Base-by-base conservation (phyloP, 306 rosid genomes). In the Oxytropis ochrocephala region DNA sequence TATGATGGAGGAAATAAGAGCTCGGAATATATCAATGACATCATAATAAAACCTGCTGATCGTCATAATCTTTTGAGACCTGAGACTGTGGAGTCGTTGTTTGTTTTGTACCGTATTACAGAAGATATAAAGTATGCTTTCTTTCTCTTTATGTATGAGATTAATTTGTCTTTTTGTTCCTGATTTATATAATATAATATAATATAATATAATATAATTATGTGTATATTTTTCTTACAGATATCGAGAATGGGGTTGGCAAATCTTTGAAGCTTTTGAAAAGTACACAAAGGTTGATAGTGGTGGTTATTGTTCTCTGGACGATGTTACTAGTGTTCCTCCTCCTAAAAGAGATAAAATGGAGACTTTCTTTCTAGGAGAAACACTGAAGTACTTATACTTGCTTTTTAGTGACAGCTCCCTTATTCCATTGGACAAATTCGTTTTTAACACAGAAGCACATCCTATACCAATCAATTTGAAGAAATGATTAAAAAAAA, bases 161-260 rank as follows among this genome's bases (percentile, higher is more conserved):
- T 78, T 75, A 52, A 42, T 47, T 16, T 42, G 8, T 43, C n/a
- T n/a, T n/a, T n/a, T n/a, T n/a, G n/a, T n/a, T n/a, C n/a, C n/a
- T n/a, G n/a, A n/a, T n/a, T n/a, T n/a, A n/a, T n/a, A n/a, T n/a
- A n/a, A n/a, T n/a, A n/a, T n/a, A n/a, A n/a, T n/a, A n/a, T n/a
- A n/a, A n/a, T n/a, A n/a, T n/a, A n/a, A n/a, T n/a, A n/a, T n/a
- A n/a, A n/a, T 66, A 53, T 74, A 30, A 70, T 30, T 44, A 1
- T 8, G 56, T 36, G 29, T 70, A 29, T 54, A 18, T 42, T 44
- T 44, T 11, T 62, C 52, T 62, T 32, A 39, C 88, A 94, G 99
- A 82, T 94, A 91, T 73, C 97, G 96, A 6, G 96, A 89, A 78
- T 91, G 99, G 99, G 99, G 99, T 51, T 94, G 99, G 99, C 85